phyloP scores from a whole-genome alignment of 345 rosid species.

The Populus tremula region DNA sequence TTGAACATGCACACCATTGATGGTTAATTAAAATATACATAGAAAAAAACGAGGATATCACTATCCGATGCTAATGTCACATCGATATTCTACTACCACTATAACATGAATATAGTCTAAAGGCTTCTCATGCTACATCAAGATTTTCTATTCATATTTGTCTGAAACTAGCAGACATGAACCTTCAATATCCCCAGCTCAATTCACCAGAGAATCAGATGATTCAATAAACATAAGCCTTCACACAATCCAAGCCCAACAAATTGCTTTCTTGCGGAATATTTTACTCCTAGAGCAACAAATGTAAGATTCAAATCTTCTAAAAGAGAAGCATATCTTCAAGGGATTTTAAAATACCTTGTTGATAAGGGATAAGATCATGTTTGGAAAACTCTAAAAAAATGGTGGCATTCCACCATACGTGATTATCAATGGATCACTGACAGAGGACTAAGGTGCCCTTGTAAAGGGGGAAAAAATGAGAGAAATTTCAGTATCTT shows the following conservation, averaged over 20 bases:
- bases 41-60: background rate
- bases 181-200: slow-evolving; percentile 20
- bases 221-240: slow-evolving; percentile 5
- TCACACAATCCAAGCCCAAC: slow-evolving; percentile 26
- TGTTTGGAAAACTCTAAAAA: slow-evolving; percentile 5
- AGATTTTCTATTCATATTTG: slow-evolving; percentile 21
- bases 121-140: background rate
- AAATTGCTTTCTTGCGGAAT: background rate
- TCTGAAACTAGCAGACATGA: slow-evolving; percentile 23
- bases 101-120: background rate
- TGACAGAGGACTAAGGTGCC: background rate
- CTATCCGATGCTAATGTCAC: background rate
- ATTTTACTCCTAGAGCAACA: background rate
- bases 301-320: slow-evolving; percentile 25
- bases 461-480: background rate
- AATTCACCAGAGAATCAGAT: slow-evolving; percentile 22
- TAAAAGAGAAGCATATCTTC: slow-evolving; percentile 31
- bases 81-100: background rate
- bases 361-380: background rate
- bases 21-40: background rate
- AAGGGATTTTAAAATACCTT: background rate
- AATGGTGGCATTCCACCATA: slow-evolving; percentile 5
- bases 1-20: background rate
- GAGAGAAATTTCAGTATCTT: background rate
- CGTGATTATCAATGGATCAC: background rate